These are phyloP conservation scores for Suillus occidentalis DNA, from an alignment of 768 basidiomycete genomes.

Conservation along the genomic window DNA sequence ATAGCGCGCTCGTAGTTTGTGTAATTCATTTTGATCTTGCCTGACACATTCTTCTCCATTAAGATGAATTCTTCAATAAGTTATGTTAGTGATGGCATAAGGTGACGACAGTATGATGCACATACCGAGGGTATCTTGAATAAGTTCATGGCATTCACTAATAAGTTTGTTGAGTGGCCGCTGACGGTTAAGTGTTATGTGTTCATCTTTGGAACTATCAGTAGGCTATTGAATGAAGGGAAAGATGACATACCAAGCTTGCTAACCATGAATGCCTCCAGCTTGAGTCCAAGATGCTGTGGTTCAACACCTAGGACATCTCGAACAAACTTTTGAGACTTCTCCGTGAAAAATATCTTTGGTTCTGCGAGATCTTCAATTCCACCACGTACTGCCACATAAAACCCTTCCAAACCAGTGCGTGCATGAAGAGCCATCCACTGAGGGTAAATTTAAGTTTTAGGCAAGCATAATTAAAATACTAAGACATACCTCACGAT, in stretches of 20 bases:
- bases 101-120: too few species aligned
- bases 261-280: slow-evolving; percentile 6
- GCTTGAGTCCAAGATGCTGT: not conserved
- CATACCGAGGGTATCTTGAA: slow-evolving; percentile 4
- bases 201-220: not conserved
- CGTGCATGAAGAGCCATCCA: slow-evolving; percentile 7
- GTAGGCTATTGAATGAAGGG: not conserved
- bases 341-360: slow-evolving; percentile 9
- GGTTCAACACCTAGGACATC: slow-evolving; percentile 8
- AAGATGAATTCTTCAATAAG: slow-evolving; percentile 2
- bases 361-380: slow-evolving; percentile 7
- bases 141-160: slow-evolving; percentile 1
- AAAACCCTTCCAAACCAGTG: slow-evolving; percentile 11
- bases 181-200: not conserved
- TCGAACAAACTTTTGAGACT: slow-evolving; percentile 6
- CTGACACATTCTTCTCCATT: not conserved
- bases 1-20: slow-evolving; percentile 1
- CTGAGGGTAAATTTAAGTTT: not conserved
- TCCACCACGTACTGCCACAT: not conserved
- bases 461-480: too few species aligned
- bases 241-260: slow-evolving; percentile 4
- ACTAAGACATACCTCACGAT: slow-evolving; percentile 4
- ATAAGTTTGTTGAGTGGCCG: slow-evolving; percentile 9
- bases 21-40: slow-evolving; percentile 5
- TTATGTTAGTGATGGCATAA: slow-evolving; percentile 2